Percentiles rank a stretch among this genome's conserved stretches.
These are phyloP conservation scores for Orbilia brochopaga DNA, from an alignment of 2,329 filamentous ascomycete genomes.

Conservation along the genomic window DNA sequence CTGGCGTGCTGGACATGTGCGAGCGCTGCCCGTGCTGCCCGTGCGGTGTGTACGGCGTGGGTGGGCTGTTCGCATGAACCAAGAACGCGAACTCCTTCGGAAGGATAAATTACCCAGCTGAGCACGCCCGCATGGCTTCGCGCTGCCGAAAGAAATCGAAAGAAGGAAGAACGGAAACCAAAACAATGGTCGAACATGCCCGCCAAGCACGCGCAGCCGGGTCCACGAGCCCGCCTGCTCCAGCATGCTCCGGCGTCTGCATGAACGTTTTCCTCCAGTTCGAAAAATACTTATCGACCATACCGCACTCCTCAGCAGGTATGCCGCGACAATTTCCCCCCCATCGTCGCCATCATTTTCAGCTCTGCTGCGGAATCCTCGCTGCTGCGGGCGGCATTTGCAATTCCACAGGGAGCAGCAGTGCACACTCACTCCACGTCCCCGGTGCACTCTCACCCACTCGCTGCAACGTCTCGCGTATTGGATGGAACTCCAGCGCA, in stretches of 20 bases:
- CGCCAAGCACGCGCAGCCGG: slow-evolving; percentile 6
- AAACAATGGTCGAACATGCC: neutral
- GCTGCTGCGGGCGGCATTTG: no score
- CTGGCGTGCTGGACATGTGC: no score
- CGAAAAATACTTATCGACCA: neutral
- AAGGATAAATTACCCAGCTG: neutral
- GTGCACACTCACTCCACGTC: no score
- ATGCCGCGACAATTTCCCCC: no score
- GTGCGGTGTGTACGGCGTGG: no score
- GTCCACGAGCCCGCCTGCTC: neutral
- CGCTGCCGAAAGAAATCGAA: slow-evolving; percentile 5
- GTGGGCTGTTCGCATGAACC: neutral
- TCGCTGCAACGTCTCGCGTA: neutral
- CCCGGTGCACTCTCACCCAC: no score
- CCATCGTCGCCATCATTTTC: no score
- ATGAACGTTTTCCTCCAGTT: neutral
- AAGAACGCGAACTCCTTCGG: slow-evolving; percentile 1
- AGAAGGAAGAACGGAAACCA: neutral
- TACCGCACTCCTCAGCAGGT: no score
- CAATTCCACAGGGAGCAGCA: no score
- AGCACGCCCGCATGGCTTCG: neutral
- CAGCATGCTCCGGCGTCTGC: neutral
- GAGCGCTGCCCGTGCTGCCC: no score
- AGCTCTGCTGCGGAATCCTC: no score
- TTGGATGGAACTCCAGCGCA: neutral